Base-by-base conservation (phyloP, 2,329 filamentous ascomycete genomes). In the Verticillium klebahnii region DNA sequence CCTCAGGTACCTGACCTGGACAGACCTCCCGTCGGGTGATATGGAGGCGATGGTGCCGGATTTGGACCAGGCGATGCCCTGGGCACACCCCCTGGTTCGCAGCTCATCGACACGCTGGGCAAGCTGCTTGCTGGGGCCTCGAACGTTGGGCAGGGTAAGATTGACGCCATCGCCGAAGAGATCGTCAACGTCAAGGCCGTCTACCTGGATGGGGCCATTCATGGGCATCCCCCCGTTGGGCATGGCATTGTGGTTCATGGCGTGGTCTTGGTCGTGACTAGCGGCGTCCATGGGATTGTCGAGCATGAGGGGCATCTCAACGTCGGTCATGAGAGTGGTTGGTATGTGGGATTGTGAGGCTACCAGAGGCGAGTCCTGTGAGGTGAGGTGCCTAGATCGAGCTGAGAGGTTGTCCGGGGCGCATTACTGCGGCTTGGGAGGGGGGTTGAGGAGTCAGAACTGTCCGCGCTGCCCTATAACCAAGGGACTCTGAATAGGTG, bases 61-160 rank as follows among this genome's bases (percentile, higher is more conserved):
- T 69, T 89, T 93, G 12, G 94, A 97, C 93, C 94, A 98, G 34
- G 90, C 88, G 60, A 97, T 84, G 66, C 86, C 87, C 92, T 93
- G 90, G 80, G 89, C 92, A 73, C 91, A 95, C 17, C 92, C 92
- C 62, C 85, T 85, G 62, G 83, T 80, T 66, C 90, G 86, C 68
- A 95, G 80, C 69, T 96, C 90, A 72, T 95, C 90, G 40, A 97
- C 75, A 61, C 91, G 85, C 69, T 89, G 85, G 37, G 87, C 83
- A 23, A 96, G 82, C 61, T 89, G 86, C 73, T 89, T 91, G 60
- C 85, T 81, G 14, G 83, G 79, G 34, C 84, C 79, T 4, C 80
- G 74, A 7, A 80, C 68, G 29, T 83, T 76, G 14, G 83, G 77
- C 17, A 90, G 75, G 56, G 80, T 81, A 64, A 85, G 72, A 67